Evolutionary conservation across 1,139 yeast species (phyloP), one percentile per base, ranked within the genome.

Genomic region (Taphrina wiesneri): DNA sequence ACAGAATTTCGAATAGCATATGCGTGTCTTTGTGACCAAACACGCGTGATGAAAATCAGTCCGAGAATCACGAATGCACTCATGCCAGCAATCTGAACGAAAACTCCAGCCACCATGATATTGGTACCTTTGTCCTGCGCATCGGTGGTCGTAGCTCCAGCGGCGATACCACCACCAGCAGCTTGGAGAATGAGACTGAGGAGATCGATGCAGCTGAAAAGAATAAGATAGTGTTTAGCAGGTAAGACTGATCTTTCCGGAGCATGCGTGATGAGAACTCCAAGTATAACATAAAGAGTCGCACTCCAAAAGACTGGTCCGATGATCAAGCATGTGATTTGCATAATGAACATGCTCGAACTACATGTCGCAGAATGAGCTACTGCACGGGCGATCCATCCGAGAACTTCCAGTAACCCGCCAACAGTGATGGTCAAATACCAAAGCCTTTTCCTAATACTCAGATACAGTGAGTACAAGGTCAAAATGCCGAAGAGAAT

Each of bases 261-360:
- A 13, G 66, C 66, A 6, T 39, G 30, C 6, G 17, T 49, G 15
- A 52, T 47, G 36, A 62, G 54, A 3, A 34, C 17, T 4, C 56
- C 63, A 17, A 66, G 67, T 5, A 61, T 19, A 47, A 51, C 26
- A 51, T 66, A 66, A 6, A 91, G 81, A 3, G 96, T 97, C 3
- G 88, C 97, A 91, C 90, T 88, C 65, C 89, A 81, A 75, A 92
- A 90, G 6, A 93, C 93, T 0, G 97, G 97, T 0, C 91, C 93
- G 63, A 91, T 78, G 0, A 96, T 90, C 69, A 90, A 78, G 68
- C 87, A 79, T 62, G 86, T 82, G 70, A 86, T 83, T 75, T 91
- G 96, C 69, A 86, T 76, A 65, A 89, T 75, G 74, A 80, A 91
- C 61, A 78, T 78, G 68, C 81, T 75, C 63, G 78, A 70, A 57